Base-by-base conservation (phyloP, 2,329 filamentous ascomycete genomes). In the Rachicladosporium sp. region DNA sequence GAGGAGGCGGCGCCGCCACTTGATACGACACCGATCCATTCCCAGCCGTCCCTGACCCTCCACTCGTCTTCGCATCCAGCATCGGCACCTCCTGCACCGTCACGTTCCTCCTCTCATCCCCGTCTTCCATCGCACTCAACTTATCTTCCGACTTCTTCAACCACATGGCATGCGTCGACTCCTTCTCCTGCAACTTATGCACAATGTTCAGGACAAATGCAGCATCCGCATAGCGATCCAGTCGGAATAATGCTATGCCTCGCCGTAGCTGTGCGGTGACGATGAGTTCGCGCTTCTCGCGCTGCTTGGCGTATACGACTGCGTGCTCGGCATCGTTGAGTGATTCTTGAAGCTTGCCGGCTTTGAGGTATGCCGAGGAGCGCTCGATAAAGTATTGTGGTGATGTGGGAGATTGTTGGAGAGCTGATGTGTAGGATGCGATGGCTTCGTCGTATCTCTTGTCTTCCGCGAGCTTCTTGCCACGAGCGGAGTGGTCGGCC, bases 331-430 rank as follows among this genome's bases (percentile, higher is more conserved):
- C 66, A 45, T 70, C 68, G 35, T 50, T 43, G 23, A 70, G 63
- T n/a, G 48, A 68, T 10, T 59, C 58, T 8, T 53, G 35, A 36
- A 66, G 63, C 43, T 76, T 61, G 13, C 65, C 54, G 2, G 72
- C 68, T 43, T 82, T 74, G 36, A 84, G 72, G 56, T 87, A 80
- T 31, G 85, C 85, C 32, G 79, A 86, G 4, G 86, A 82, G 12
- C 89, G 84, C 49, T 82, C 78, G 46, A 91, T 75, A 46, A 89
- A 80, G 74, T 91, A 95, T 36, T 73, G 64, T 1, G 85, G 82
- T 2, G 83, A 85, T 31, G 67, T 67, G 0, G 80, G 77, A 9
- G 69, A 69, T 44, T 75, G 64, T 29, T 60, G 51, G 19, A 93
- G 67, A 5, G 84, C 85, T 31, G 66, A 61, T 6, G 80, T 81